Evolutionary conservation across 1,139 yeast species (phyloP).

Genomic region (Blastobotrys elegans): DNA sequence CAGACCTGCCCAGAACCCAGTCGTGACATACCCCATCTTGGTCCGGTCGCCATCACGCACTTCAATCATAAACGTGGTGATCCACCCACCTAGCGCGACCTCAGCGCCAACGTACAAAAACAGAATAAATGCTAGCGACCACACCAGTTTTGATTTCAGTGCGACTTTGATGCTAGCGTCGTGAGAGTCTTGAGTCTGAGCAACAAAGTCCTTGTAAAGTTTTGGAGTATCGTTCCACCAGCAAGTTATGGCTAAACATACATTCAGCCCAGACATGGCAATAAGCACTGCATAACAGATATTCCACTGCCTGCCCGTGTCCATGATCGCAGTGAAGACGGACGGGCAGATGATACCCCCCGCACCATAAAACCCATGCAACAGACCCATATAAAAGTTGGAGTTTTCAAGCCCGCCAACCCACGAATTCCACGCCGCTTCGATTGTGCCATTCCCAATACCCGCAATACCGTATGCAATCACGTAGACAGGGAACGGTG

Average conservation of each 20-base stretch:
- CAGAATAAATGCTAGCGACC: conserved; percentile 52
- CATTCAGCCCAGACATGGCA: conserved; percentile 33
- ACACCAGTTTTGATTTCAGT: conserved; percentile 52
- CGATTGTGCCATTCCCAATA: conserved; percentile 50
- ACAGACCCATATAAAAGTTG: conserved; percentile 44
- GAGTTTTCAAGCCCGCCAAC: conserved; percentile 46
- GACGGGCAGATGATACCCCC: conserved; percentile 63
- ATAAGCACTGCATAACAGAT: conserved; percentile 47
- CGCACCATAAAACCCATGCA: conserved; percentile 58
- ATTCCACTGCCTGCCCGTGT: conserved; percentile 49
- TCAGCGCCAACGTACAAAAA: conserved; percentile 66
- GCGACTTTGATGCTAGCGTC: conserved; percentile 15
- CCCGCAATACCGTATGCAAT: conserved; percentile 57
- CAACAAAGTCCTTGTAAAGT: conserved; percentile 14
- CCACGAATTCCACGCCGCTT: conserved; percentile 54
- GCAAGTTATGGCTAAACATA: conserved; percentile 36
- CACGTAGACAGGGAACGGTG: conserved; percentile 39
- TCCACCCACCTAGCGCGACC: conserved; percentile 68
- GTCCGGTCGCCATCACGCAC: conserved; percentile 46
- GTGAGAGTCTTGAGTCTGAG: conserved; percentile 10
- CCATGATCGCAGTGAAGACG: conserved; percentile 50
- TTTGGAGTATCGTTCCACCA: conserved; percentile 23
- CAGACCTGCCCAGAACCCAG: conserved; percentile 71
- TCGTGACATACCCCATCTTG: conserved; percentile 57
- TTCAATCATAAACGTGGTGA: conserved; percentile 56